A percentile compares a stretch with the other conserved stretches of the same genome.
These are phyloP conservation scores for Falciphora oryzae DNA, from an alignment of 2,329 filamentous ascomycete species.

Conservation along the genomic window DNA sequence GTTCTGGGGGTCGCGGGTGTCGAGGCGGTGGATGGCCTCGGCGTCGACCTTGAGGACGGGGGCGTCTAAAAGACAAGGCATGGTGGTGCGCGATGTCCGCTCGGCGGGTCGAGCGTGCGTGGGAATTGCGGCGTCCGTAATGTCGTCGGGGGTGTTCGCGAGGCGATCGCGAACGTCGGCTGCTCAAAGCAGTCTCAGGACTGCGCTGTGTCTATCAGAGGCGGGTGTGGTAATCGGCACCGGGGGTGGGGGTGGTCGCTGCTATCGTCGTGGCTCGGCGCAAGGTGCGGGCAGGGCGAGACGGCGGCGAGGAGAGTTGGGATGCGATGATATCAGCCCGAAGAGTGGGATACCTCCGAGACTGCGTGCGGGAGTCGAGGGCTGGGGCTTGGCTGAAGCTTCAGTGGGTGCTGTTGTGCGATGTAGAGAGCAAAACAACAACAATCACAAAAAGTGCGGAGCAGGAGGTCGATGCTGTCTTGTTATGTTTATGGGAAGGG, in stretches of 20 bases:
- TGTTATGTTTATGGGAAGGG: conserved; percentile 12
- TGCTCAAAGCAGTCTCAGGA: conserved; percentile 3
- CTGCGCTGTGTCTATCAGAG: background rate
- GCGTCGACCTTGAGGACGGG: conserved; percentile 89
- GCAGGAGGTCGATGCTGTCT: conserved; percentile 7
- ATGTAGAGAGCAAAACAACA: conserved; percentile 7
- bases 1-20: conserved; percentile 87
- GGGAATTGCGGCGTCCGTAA: conserved; percentile 16
- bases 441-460: conserved; percentile 7
- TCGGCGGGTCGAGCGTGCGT: conserved; percentile 30
- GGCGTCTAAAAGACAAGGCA: conserved; percentile 79
- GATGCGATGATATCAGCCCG: background rate
- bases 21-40: conserved; percentile 88
- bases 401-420: background rate
- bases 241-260: background rate
- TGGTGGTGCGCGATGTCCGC: conserved; percentile 38
- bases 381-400: background rate
- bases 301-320: background rate
- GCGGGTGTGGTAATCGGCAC: conserved; percentile 2
- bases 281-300: background rate
- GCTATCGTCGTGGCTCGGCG: background rate
- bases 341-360: background rate
- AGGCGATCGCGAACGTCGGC: conserved; percentile 16
- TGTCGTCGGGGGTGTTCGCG: conserved; percentile 19
- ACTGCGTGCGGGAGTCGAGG: background rate